These are phyloP conservation scores for Mucor racemosus DNA, from an alignment of 371 early-diverging fungal species.

Conservation along the genomic window DNA sequence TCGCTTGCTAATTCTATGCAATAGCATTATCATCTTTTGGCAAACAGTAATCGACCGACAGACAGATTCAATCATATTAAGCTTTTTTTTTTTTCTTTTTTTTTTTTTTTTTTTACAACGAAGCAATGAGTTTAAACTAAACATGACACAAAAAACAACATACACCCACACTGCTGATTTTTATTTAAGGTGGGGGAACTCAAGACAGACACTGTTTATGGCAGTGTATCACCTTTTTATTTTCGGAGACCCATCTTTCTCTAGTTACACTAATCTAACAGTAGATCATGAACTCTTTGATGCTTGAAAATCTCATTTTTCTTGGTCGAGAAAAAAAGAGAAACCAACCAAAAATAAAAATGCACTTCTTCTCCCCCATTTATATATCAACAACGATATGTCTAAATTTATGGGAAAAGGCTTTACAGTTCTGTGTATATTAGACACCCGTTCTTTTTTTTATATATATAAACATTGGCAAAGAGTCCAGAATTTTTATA, in stretches of 20 bases:
- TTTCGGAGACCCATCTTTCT: not conserved
- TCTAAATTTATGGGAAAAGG: too few species aligned
- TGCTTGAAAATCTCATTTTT: not conserved
- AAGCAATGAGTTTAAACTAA: not conserved
- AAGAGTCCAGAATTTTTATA: not conserved
- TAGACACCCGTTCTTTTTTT: not conserved
- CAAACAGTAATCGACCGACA: slow-evolving; percentile 1
- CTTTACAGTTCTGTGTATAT: too few species aligned
- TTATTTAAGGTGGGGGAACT: not conserved
- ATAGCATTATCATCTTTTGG: not conserved
- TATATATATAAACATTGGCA: not conserved
- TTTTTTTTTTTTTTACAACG: not conserved
- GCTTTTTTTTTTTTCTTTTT: not conserved
- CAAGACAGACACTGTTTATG: not conserved
- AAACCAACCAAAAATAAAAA: too few species aligned
- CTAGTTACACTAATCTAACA: not conserved
- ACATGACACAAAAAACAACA: slow-evolving; percentile 8
- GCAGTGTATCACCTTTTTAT: slow-evolving; percentile 3
- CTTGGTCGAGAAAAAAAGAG: too few species aligned
- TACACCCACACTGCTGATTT: not conserved
- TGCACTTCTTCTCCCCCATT: too few species aligned
- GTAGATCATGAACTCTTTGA: not conserved
- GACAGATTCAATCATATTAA: slow-evolving; percentile 4
- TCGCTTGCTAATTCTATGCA: slow-evolving; percentile 4
- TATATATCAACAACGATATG: too few species aligned